Conservation (phyloP, 192 early-diverging fungal species). For the Coemansia sp. region DNA sequence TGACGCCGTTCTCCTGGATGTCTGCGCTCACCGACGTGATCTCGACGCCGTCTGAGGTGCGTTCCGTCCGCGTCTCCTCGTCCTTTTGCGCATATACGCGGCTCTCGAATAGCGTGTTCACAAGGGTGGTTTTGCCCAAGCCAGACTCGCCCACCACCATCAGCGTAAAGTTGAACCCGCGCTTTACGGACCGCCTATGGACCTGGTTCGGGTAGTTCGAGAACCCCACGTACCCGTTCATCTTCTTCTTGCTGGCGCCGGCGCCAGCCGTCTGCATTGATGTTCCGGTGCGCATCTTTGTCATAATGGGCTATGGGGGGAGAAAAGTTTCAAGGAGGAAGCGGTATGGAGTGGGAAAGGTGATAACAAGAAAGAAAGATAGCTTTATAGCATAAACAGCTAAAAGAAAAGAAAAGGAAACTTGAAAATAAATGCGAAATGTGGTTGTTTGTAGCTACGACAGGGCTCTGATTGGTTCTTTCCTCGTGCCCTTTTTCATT, state of each 20-base stretch:
- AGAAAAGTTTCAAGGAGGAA: not conserved
- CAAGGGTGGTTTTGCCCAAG: conserved; percentile 92
- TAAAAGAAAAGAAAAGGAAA: not conserved
- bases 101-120: conserved; percentile 95
- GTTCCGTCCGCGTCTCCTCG: conserved; percentile 15
- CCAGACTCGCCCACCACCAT: conserved; percentile 97
- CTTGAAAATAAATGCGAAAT: too few species aligned
- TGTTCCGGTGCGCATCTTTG: conserved; percentile 20
- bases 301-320: not conserved
- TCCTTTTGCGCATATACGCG: conserved; percentile 81
- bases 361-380: not conserved
- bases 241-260: conserved; percentile 54
- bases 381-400: not conserved
- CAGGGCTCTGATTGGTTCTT: too few species aligned
- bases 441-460: too few species aligned
- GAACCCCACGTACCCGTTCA: conserved; percentile 89
- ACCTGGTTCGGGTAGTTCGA: conserved; percentile 91
- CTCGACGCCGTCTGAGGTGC: conserved; percentile 57
- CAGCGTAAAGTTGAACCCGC: conserved; percentile 90
- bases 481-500: too few species aligned
- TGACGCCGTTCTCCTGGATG: conserved; percentile 93
- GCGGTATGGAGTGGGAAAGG: not conserved
- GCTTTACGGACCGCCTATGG: conserved; percentile 89
- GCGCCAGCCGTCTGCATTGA: conserved; percentile 9
- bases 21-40: conserved; percentile 79